A percentile compares a stretch with the other conserved stretches of the same genome.
Evolutionary conservation across 805 yeast species (phyloP).

Genomic region (Tetrapisispora pingtungensis): DNA sequence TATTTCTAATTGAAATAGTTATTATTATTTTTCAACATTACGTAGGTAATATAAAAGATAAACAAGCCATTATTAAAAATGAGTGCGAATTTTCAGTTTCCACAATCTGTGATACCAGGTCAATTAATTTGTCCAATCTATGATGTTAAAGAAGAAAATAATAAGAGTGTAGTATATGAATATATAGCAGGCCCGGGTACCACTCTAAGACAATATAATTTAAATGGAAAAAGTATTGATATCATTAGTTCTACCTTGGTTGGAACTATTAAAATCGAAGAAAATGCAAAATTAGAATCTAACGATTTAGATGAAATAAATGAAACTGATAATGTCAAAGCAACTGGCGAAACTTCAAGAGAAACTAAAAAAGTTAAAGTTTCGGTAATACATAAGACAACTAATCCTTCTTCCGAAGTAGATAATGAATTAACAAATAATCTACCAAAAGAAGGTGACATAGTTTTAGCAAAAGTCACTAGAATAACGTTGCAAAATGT

Average conservation of each 20-base stretch:
- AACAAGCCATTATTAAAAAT: not conserved
- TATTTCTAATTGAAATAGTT: no score
- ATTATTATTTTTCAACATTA: no score
- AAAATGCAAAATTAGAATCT: slow-evolving; percentile 14
- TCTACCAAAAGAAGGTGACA: slow-evolving; percentile 76
- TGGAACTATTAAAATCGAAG: slow-evolving; percentile 40
- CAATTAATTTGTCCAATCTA: slow-evolving; percentile 59
- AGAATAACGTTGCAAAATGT: slow-evolving; percentile 62
- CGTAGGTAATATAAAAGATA: not conserved
- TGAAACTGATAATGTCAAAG: slow-evolving; percentile 8
- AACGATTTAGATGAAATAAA: slow-evolving; percentile 4
- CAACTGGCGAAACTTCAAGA: slow-evolving; percentile 9
- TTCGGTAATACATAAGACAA: slow-evolving; percentile 21
- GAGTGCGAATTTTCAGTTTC: slow-evolving; percentile 16
- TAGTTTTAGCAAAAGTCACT: slow-evolving; percentile 67
- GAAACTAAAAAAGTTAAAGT: slow-evolving; percentile 16
- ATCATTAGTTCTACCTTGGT: slow-evolving; percentile 49
- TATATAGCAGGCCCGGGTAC: slow-evolving; percentile 62
- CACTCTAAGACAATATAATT: slow-evolving; percentile 36
- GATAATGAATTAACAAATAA: slow-evolving; percentile 33
- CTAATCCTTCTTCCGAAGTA: slow-evolving; percentile 8
- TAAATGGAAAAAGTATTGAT: slow-evolving; percentile 32
- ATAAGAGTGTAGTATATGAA: slow-evolving; percentile 28
- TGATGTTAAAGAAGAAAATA: slow-evolving; percentile 29
- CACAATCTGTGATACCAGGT: slow-evolving; percentile 63